These are phyloP conservation scores for Cucurbita argyrosperma DNA, from an alignment of 306 rosid genomes.

Conservation along the genomic window DNA sequence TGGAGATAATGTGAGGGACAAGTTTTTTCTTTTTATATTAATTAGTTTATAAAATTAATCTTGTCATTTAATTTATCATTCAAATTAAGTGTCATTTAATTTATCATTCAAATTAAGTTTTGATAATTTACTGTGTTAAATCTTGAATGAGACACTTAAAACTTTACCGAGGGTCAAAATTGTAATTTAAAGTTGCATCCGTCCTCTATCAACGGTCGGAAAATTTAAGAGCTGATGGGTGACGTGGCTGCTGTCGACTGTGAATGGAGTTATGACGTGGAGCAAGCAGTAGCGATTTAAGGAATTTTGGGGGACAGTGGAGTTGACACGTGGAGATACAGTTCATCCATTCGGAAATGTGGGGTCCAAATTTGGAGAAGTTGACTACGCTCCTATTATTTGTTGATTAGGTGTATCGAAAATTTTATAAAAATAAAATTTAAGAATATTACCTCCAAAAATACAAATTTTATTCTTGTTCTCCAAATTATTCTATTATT, in stretches of 20 bases:
- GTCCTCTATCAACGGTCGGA: neutral
- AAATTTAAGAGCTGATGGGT: neutral
- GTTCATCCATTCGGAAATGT: neutral
- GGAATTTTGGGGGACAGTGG: neutral
- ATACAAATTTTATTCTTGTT: no score
- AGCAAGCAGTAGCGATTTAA: neutral
- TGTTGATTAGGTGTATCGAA: no score
- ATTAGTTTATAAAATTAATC: no score
- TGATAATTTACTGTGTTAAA: no score
- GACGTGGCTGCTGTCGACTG: neutral
- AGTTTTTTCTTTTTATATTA: neutral
- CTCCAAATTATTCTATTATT: no score
- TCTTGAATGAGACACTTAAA: no score
- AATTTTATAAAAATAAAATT: no score
- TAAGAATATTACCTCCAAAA: no score
- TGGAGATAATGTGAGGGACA: neutral
- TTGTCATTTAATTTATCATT: no score
- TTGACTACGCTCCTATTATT: neutral
- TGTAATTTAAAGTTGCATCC: neutral
- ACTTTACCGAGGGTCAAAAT: neutral
- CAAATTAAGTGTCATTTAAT: no score
- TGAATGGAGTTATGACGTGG: neutral
- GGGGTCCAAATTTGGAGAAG: neutral
- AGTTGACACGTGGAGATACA: constrained; percentile 1
- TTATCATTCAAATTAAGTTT: neutral